These are phyloP conservation scores for Clavulina sp. DNA, from an alignment of 768 basidiomycete species.

Conservation along the genomic window DNA sequence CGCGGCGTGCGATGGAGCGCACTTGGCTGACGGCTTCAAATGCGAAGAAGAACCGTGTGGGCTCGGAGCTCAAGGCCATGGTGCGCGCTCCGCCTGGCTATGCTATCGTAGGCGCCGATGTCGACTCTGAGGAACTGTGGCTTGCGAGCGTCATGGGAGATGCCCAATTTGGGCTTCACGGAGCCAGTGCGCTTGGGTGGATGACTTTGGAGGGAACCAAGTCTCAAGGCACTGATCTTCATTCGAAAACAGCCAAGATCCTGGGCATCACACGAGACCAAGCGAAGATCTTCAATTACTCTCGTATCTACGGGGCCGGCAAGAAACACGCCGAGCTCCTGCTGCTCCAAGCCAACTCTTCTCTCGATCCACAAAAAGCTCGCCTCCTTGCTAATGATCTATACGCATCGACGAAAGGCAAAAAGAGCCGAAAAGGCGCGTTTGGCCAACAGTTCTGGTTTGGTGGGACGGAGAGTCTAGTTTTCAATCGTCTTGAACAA, in stretches of 20 bases:
- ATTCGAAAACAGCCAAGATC: conserved; percentile 90
- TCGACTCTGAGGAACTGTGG: conserved; percentile 98
- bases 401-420: conserved; percentile 87
- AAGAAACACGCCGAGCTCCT: conserved; percentile 84
- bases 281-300: conserved; percentile 98
- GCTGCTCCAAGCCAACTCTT: conserved; percentile 67
- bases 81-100: conserved; percentile 86
- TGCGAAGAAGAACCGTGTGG: conserved; percentile 94
- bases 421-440: conserved; percentile 54
- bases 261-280: conserved; percentile 84
- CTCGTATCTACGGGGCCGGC: conserved; percentile 95
- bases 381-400: conserved; percentile 65
- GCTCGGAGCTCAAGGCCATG: conserved; percentile 96
- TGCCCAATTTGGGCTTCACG: conserved; percentile 91
- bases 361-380: conserved; percentile 62
- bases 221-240: conserved; percentile 81
- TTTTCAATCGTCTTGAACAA: conserved; percentile 96
- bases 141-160: conserved; percentile 98
- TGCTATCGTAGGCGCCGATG: conserved; percentile 91
- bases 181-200: conserved; percentile 94
- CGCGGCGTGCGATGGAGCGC: conserved; percentile 90
- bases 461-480: conserved; percentile 86
- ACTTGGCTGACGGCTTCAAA: conserved; percentile 98
- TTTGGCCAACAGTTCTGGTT: conserved; percentile 87
- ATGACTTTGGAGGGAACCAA: conserved; percentile 99